These are phyloP conservation scores for Voacanga thouarsii DNA, from an alignment of 257 asterid genomes.

Conservation along the genomic window DNA sequence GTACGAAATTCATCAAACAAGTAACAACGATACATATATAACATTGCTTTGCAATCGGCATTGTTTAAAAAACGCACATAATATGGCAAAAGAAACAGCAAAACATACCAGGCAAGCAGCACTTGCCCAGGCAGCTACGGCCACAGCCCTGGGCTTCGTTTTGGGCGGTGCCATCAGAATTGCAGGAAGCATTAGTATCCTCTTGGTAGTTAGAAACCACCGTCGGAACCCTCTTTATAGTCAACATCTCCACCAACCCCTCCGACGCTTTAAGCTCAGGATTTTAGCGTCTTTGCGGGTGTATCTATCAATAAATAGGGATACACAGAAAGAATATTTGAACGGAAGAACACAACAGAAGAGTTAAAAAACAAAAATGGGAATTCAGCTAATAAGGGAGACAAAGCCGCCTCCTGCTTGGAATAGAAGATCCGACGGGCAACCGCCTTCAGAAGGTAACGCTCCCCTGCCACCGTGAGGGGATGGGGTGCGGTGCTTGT, in stretches of 20 bases:
- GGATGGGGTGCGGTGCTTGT: conserved; percentile 54
- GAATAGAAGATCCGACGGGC: conserved; percentile 72
- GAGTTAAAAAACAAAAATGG: neutral
- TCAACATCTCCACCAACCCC: conserved; percentile 40
- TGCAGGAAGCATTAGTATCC: conserved; percentile 16
- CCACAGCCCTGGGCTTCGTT: conserved; percentile 41
- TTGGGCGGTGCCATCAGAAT: conserved; percentile 29
- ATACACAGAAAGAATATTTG: neutral
- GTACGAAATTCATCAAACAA: neutral
- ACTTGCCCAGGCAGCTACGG: conserved; percentile 58
- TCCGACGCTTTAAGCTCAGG: neutral
- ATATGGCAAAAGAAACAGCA: no score
- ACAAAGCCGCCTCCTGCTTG: conserved; percentile 45
- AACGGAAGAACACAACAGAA: neutral
- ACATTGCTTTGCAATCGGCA: neutral
- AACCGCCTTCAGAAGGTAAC: conserved; percentile 74
- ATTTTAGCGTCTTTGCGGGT: neutral
- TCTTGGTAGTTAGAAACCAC: conserved; percentile 67
- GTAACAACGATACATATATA: neutral
- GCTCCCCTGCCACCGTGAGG: conserved; percentile 90
- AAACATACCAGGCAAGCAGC: conserved; percentile 66
- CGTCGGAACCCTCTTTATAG: conserved; percentile 69
- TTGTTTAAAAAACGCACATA: neutral
- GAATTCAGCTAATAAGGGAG: conserved; percentile 11
- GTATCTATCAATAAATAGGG: neutral